phyloP scores from a whole-genome alignment of 495 filamentous ascomycete species.

The Penicilliopsis zonata region DNA sequence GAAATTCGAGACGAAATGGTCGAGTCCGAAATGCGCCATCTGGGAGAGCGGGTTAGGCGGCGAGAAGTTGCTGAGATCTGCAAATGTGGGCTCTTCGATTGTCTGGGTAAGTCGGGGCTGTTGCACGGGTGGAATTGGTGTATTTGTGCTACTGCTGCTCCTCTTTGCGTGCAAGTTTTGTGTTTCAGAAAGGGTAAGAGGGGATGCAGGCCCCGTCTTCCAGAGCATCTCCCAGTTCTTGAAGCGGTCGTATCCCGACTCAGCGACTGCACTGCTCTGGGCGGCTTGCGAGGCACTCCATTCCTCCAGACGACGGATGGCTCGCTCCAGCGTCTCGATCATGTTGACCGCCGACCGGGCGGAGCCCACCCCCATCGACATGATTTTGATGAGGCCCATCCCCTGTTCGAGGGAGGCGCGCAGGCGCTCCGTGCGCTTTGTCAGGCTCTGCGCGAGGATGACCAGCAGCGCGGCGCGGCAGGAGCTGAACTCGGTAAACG shows the following conservation, averaged over 20 bases:
- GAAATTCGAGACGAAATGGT: conserved; percentile 35
- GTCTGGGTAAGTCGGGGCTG: conserved; percentile 10
- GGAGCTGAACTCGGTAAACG: conserved; percentile 40
- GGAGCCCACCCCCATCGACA: conserved; percentile 40
- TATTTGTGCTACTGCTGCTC: conserved; percentile 9
- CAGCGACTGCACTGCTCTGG: conserved; percentile 14
- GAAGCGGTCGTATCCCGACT: conserved; percentile 38
- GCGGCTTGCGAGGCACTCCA: conserved; percentile 27
- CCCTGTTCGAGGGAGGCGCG: conserved; percentile 33
- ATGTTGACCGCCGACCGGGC: conserved; percentile 36
- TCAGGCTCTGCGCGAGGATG: conserved; percentile 35
- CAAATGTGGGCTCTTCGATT: conserved; percentile 10
- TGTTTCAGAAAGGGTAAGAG: conserved; percentile 16
- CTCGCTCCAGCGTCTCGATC: conserved; percentile 39
- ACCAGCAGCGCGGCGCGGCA: conserved; percentile 38
- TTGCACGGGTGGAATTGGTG: conserved; percentile 9
- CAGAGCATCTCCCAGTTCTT: conserved; percentile 43
- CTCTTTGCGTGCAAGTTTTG: conserved; percentile 2
- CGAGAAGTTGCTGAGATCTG: conserved; percentile 12
- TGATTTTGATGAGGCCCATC: conserved; percentile 37
- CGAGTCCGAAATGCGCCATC: conserved; percentile 29
- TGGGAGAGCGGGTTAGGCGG: conserved; percentile 22
- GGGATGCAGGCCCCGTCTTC: conserved; percentile 35
- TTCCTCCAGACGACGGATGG: conserved; percentile 31
- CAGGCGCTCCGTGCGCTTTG: conserved; percentile 34